Evolutionary conservation across 306 rosid species (phyloP).

Genomic region (Prunus persica): DNA sequence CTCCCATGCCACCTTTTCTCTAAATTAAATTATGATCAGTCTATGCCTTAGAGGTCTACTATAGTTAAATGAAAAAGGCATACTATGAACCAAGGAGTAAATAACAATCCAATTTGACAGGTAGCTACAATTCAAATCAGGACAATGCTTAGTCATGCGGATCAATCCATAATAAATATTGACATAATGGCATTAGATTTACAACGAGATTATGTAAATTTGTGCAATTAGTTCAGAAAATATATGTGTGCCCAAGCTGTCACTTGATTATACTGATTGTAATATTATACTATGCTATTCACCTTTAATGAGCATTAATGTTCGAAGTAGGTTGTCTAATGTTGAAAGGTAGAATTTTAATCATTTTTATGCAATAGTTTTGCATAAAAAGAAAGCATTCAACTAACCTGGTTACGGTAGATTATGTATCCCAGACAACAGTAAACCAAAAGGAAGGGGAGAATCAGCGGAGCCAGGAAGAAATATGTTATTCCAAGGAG

Average conservation of each 20-base stretch:
- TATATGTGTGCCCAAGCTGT: too few relatives aligned
- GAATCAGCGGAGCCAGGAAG: constrained; percentile 66
- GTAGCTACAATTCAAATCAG: neutral
- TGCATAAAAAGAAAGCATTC: neutral
- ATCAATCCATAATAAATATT: neutral
- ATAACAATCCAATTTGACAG: neutral
- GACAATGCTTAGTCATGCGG: neutral
- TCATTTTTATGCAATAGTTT: neutral
- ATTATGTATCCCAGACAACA: constrained; percentile 65
- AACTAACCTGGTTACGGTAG: constrained; percentile 71
- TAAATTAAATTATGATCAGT: neutral
- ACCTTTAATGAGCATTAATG: too few relatives aligned
- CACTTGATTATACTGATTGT: too few relatives aligned
- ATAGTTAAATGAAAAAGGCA: neutral
- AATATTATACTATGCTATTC: too few relatives aligned
- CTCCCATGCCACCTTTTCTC: neutral
- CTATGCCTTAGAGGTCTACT: neutral
- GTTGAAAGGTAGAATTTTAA: too few relatives aligned
- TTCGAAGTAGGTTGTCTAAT: too few relatives aligned
- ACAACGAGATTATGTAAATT: neutral
- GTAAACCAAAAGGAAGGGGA: constrained; percentile 76
- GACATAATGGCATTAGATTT: too few relatives aligned
- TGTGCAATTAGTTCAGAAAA: too few relatives aligned
- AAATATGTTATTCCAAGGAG: constrained; percentile 72
- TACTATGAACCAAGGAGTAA: neutral